Conservation (phyloP, 2,329 filamentous ascomycete genomes). For the Stagonosporopsis cucurbitacearum region DNA sequence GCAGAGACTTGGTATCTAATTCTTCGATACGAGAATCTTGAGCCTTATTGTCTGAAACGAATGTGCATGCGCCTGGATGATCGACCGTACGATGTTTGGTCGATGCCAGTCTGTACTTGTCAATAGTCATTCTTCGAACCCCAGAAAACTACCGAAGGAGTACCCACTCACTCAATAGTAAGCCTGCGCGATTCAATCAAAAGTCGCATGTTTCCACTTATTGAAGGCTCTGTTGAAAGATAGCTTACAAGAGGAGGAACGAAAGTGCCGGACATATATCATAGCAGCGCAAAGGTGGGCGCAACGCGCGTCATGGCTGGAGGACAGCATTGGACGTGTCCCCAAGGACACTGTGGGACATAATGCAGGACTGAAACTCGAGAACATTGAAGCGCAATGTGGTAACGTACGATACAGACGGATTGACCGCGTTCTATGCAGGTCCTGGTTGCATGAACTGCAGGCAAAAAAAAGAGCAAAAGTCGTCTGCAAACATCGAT, state of each 20-base stretch:
- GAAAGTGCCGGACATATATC: slow-evolving; percentile 9
- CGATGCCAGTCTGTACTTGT: slow-evolving; percentile 5
- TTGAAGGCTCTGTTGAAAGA: background rate
- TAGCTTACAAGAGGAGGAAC: background rate
- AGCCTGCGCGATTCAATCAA: slow-evolving; percentile 10
- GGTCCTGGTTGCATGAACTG: slow-evolving; percentile 1
- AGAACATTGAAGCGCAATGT: background rate
- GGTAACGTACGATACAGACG: background rate
- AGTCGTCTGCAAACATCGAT: background rate
- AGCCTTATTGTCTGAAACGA: background rate
- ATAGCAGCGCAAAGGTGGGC: background rate
- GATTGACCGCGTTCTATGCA: background rate
- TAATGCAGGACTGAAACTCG: background rate
- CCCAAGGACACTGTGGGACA: slow-evolving; percentile 5
- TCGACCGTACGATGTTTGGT: background rate
- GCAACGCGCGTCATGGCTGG: slow-evolving; percentile 5
- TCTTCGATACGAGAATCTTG: background rate
- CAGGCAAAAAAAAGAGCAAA: slow-evolving; percentile 6
- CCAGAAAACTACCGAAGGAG: background rate
- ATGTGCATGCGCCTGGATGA: background rate
- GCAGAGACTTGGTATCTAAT: background rate
- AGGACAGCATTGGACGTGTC: background rate
- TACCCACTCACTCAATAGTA: slow-evolving; percentile 19
- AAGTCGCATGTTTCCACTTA: slow-evolving; percentile 16
- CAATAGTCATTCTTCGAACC: background rate